Conservation (phyloP, 1,139 yeast species). For the Hanseniaspora sp. region DNA sequence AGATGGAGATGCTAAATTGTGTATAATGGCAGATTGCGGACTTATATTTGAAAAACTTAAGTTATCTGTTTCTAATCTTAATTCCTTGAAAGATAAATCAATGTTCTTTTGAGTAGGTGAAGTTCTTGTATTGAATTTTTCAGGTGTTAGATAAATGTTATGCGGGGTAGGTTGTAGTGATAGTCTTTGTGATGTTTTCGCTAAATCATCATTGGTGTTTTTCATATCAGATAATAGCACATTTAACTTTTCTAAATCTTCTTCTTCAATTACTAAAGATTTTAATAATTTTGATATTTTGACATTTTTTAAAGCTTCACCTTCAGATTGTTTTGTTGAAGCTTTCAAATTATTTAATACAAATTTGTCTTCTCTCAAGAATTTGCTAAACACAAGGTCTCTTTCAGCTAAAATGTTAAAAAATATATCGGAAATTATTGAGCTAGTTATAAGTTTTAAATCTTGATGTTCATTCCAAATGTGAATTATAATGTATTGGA, state of each 20-base stretch:
- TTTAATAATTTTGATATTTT: background rate
- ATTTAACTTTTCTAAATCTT: background rate
- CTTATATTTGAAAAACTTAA: background rate
- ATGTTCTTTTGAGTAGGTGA: slow-evolving; percentile 5
- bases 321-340: background rate
- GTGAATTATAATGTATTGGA: background rate
- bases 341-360: background rate
- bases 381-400: background rate
- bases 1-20: background rate
- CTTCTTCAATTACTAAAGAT: background rate
- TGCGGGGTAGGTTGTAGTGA: background rate
- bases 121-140: background rate
- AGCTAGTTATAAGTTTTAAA: background rate
- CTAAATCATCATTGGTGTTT: background rate
- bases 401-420: background rate
- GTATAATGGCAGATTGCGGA: slow-evolving; percentile 7
- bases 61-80: slow-evolving; percentile 3
- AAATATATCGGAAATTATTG: background rate
- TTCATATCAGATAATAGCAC: slow-evolving; percentile 4
- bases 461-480: slow-evolving; percentile 9
- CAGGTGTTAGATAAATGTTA: slow-evolving; percentile 12
- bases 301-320: background rate
- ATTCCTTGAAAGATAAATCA: background rate
- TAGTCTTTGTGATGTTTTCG: slow-evolving; percentile 7
- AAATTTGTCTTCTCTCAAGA: background rate